Percentiles rank a stretch among this genome's conserved stretches.
These are phyloP conservation scores for Cladophialophora yegresii DNA, from an alignment of 2,329 filamentous ascomycete species.

Conservation along the genomic window DNA sequence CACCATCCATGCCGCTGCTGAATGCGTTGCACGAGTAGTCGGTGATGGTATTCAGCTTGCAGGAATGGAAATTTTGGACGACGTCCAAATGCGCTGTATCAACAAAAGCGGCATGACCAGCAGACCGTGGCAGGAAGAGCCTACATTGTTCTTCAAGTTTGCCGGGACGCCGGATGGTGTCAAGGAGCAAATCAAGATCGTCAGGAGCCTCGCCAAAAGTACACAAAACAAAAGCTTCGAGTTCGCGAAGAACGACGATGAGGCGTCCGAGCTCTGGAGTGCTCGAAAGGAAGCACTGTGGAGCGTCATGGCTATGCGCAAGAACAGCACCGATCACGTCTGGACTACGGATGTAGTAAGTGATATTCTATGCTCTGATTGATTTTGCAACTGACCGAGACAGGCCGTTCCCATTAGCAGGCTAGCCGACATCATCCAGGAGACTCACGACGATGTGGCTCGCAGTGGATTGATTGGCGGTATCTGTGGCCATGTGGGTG, in stretches of 20 bases:
- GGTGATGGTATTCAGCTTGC: constrained; percentile 79
- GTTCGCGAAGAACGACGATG: constrained; percentile 65
- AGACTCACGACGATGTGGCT: constrained; percentile 66
- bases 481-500: constrained; percentile 73
- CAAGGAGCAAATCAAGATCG: constrained; percentile 64
- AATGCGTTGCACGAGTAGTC: constrained; percentile 79
- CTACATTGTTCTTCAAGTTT: constrained; percentile 77
- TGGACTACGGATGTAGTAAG: constrained; percentile 73
- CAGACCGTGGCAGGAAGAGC: constrained; percentile 65
- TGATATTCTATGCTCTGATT: background rate
- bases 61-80: constrained; percentile 89
- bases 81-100: constrained; percentile 79
- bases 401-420: constrained; percentile 70
- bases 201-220: constrained; percentile 60
- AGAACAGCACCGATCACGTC: constrained; percentile 61
- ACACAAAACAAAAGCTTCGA: constrained; percentile 63
- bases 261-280: constrained; percentile 71
- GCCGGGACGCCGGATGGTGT: constrained; percentile 64
- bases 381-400: background rate
- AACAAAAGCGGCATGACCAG: constrained; percentile 54
- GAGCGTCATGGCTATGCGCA: constrained; percentile 67
- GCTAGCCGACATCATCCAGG: constrained; percentile 71
- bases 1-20: constrained; percentile 68
- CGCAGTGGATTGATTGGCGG: constrained; percentile 64
- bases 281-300: constrained; percentile 74